Evolutionary conservation across 805 yeast genomes (phyloP).

Genomic region (Cyberlindnera euphorbiae): DNA sequence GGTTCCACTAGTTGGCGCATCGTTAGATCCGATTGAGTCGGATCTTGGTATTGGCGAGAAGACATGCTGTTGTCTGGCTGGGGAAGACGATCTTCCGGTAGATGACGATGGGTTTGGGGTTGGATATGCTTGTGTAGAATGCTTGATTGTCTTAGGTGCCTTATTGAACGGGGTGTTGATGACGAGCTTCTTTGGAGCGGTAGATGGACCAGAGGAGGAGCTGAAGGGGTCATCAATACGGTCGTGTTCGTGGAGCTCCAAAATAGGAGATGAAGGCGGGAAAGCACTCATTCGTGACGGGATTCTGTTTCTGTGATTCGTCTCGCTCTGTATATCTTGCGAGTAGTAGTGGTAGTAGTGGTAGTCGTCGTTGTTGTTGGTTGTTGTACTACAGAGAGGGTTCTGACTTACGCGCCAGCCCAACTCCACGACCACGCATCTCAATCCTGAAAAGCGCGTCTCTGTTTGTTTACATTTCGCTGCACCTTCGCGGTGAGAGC

Average conservation of each 20-base stretch:
- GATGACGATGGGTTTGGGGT: slow-evolving; percentile 73
- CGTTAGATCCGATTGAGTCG: background rate
- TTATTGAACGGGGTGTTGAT: slow-evolving; percentile 6
- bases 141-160: slow-evolving; percentile 5
- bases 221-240: slow-evolving; percentile 17
- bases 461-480: no score
- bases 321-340: no score
- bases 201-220: slow-evolving; percentile 10
- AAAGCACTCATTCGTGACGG: slow-evolving; percentile 17
- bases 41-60: slow-evolving; percentile 5
- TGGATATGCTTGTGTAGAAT: slow-evolving; percentile 42
- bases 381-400: no score
- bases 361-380: background rate
- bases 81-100: slow-evolving; percentile 38
- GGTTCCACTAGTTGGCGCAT: no score
- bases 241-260: slow-evolving; percentile 17
- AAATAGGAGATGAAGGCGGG: slow-evolving; percentile 37
- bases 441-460: background rate
- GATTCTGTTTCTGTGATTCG: no score
- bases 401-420: no score
- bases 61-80: slow-evolving; percentile 16
- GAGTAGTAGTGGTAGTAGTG: background rate
- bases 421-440: no score
- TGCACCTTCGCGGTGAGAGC: no score
- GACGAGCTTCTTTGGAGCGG: slow-evolving; percentile 3